Evolutionary conservation across 805 yeast genomes (phyloP).

Genomic region (Ogataea kodamae): DNA sequence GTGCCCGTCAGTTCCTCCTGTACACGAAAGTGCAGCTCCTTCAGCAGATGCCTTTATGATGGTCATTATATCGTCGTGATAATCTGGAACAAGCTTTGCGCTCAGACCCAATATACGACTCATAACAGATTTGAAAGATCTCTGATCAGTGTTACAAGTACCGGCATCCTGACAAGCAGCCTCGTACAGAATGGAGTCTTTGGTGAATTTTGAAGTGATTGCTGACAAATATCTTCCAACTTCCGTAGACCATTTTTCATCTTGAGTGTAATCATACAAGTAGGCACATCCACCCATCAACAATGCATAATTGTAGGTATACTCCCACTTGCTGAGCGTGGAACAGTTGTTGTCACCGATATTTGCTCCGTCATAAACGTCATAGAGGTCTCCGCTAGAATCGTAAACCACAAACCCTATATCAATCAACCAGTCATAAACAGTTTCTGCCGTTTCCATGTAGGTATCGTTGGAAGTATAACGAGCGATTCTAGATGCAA

Average conservation of each 20-base stretch:
- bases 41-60: conserved; percentile 42
- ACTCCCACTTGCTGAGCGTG: conserved; percentile 46
- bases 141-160: conserved; percentile 69
- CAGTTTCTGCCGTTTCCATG: conserved; percentile 65
- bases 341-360: conserved; percentile 44
- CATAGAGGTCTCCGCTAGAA: conserved; percentile 32
- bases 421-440: conserved; percentile 61
- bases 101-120: conserved; percentile 62
- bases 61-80: conserved; percentile 38
- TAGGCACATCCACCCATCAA: conserved; percentile 67
- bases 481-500: conserved; percentile 80
- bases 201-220: conserved; percentile 42
- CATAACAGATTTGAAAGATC: conserved; percentile 69
- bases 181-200: conserved; percentile 54
- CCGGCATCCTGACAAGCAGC: conserved; percentile 51
- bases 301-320: conserved; percentile 73
- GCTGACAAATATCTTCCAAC: conserved; percentile 37
- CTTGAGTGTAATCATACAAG: conserved; percentile 59
- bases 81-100: conserved; percentile 49
- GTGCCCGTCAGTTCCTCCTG: conserved; percentile 81
- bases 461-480: conserved; percentile 72
- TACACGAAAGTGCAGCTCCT: conserved; percentile 76
- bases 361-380: conserved; percentile 58
- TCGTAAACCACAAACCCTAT: conserved; percentile 25
- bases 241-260: conserved; percentile 39